Conservation (phyloP, 441 rosid species). For the Biscutella laevigata region DNA sequence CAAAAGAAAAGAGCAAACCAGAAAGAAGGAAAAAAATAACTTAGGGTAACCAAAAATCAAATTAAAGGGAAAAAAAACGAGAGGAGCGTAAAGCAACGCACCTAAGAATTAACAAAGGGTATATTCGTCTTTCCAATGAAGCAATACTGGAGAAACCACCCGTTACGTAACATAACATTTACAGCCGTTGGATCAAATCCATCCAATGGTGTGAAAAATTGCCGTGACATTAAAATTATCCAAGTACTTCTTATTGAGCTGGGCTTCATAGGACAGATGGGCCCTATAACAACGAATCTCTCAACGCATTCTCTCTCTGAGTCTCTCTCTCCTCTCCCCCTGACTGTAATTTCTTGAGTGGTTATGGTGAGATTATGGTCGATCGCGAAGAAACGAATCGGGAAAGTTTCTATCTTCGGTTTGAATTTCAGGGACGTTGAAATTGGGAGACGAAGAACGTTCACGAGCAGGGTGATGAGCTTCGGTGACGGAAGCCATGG, state of each 20-base stretch:
- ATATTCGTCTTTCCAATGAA: neutral
- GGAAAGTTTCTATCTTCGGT: neutral
- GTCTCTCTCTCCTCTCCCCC: neutral
- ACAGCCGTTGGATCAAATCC: conserved; percentile 2
- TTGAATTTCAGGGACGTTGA: neutral
- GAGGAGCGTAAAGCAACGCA: conserved; percentile 25
- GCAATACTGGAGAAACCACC: neutral
- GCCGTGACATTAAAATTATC: conserved; percentile 2
- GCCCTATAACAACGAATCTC: no score
- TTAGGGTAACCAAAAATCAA: conserved; percentile 2
- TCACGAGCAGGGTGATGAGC: conserved; percentile 43
- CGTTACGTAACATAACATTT: conserved; percentile 1
- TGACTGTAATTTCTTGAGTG: neutral
- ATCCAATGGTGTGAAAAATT: neutral
- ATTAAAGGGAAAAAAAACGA: neutral
- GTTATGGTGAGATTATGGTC: conserved; percentile 21
- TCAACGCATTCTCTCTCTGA: no score
- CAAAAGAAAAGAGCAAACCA: no score
- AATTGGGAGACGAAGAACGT: neutral
- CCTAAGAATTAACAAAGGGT: conserved; percentile 18
- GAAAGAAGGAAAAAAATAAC: neutral
- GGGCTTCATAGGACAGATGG: conserved; percentile 9
- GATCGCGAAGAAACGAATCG: conserved; percentile 1
- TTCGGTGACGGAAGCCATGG: conserved; percentile 92
- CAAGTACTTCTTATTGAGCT: conserved; percentile 8